Base-by-base conservation (phyloP, 495 filamentous ascomycete genomes). In the Hypoxylon trugodes region DNA sequence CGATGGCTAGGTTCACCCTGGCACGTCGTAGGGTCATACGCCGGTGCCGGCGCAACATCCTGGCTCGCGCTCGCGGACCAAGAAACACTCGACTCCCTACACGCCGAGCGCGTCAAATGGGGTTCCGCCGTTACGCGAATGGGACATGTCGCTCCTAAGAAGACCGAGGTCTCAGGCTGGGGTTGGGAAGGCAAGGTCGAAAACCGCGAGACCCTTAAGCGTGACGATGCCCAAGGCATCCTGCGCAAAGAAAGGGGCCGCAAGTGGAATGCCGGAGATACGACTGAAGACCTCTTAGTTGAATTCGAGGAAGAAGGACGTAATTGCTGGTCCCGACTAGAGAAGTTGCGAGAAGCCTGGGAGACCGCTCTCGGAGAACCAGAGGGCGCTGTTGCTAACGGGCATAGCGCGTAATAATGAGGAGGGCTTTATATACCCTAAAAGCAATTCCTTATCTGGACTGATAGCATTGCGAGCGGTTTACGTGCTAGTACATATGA, bases 1-100 rank as follows among this genome's bases (percentile, higher is more conserved):
- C 89, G 95, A 62, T 87, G 86, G 79, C 75, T 95, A 15, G 92
- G 93, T 18, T 94, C 90, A 2, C 91, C 92, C 22, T 98, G 92
- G 92, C 90, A 98, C 75, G 81, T 85, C 1, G 76, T 90, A 45
- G 82, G 80, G 12, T 78, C 89, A 0, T 96, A 96, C 77, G 82
- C 84, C n/a, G 93, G 89, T 32, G 91, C 93, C 4, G 80, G 75
- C 58, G 83, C 92, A 0, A 83, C 91, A 0, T 86, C 90, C 33
- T 96, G 90, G 88, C 76, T 96, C 12, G 88, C 91, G 0, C 81
- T 97, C 21, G 81, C 86, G 6, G 74, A 86, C n/a, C 85, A 90
- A 58, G 74, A 77, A 1, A 79, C 78, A 35, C 76, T 98, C 22
- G 89, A 92, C 65, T 79, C 79, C 6, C 54, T 65, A 8, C 25